Percentiles rank a stretch among this genome's conserved stretches.
These are phyloP conservation scores for Sedum album DNA, from an alignment of 164 flowering plant species.

Conservation along the genomic window DNA sequence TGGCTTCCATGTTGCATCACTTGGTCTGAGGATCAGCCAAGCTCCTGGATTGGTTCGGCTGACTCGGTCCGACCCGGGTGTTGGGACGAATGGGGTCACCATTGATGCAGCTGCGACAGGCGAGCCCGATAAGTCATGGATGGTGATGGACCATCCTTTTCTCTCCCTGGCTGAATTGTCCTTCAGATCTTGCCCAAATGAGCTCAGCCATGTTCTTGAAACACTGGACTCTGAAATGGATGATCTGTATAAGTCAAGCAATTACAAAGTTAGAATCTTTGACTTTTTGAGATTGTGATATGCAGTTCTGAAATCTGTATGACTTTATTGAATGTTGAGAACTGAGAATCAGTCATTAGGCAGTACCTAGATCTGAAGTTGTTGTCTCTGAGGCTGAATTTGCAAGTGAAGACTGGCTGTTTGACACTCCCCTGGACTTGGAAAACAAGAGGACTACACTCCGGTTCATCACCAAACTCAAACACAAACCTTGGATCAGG, in stretches of 20 bases:
- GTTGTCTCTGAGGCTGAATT: conserved; percentile 41
- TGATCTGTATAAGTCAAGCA: conserved; percentile 22
- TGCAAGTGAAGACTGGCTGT: conserved; percentile 65
- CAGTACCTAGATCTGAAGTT: conserved; percentile 34
- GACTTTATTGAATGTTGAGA: background rate
- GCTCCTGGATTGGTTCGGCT: conserved; percentile 56
- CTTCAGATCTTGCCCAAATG: conserved; percentile 15
- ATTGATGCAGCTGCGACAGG: conserved; percentile 63
- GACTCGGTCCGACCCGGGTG: conserved; percentile 46
- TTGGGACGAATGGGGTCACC: conserved; percentile 67
- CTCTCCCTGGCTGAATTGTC: conserved; percentile 30
- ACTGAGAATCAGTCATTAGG: background rate
- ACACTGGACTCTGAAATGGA: conserved; percentile 26
- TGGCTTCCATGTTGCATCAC: conserved; percentile 44
- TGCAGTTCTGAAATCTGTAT: background rate
- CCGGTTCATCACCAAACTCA: conserved; percentile 51
- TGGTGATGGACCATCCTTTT: conserved; percentile 67
- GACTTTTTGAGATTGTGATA: background rate
- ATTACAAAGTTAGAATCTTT: background rate
- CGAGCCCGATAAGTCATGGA: conserved; percentile 65
- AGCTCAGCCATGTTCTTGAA: conserved; percentile 30
- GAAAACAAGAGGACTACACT: conserved; percentile 65
- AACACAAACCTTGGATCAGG: conserved; percentile 65
- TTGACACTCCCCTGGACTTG: conserved; percentile 47
- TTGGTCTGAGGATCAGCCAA: conserved; percentile 62